phyloP scores from a whole-genome alignment of 176 grass and related monocot genomes.

The Oropetium thomaeum region DNA sequence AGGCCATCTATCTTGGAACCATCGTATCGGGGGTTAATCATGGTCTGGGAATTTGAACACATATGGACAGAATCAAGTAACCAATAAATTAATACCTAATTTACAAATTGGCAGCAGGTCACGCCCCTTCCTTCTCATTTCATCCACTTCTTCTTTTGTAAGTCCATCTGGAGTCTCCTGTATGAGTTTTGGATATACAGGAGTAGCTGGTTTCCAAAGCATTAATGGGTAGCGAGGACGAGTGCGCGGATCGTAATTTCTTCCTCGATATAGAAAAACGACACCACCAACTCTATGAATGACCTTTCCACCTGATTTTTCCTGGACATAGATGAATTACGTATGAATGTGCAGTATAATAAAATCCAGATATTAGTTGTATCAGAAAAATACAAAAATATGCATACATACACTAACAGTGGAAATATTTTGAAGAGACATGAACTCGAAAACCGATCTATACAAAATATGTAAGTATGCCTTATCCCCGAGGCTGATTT shows the following conservation, averaged over 20 bases:
- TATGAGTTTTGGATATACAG: constrained; percentile 90
- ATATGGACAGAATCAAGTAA: constrained; percentile 2
- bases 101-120: constrained; percentile 84
- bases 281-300: constrained; percentile 71
- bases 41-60: background rate
- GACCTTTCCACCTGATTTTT: constrained; percentile 83
- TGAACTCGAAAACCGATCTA: background rate
- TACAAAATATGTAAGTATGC: constrained; percentile 14
- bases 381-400: background rate
- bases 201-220: constrained; percentile 94
- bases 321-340: constrained; percentile 46
- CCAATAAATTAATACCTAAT: constrained; percentile 59
- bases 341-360: constrained; percentile 2
- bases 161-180: constrained; percentile 81
- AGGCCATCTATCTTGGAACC: background rate
- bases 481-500: no score
- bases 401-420: constrained; percentile 16
- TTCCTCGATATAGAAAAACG: constrained; percentile 76
- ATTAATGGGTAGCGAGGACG: constrained; percentile 89
- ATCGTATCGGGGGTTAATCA: background rate
- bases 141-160: constrained; percentile 75
- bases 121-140: constrained; percentile 74
- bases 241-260: constrained; percentile 60
- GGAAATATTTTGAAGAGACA: background rate
- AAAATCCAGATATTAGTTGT: constrained; percentile 2